Base-by-base conservation (phyloP, 371 early-diverging fungal species). In the Mucor lusitanicus region DNA sequence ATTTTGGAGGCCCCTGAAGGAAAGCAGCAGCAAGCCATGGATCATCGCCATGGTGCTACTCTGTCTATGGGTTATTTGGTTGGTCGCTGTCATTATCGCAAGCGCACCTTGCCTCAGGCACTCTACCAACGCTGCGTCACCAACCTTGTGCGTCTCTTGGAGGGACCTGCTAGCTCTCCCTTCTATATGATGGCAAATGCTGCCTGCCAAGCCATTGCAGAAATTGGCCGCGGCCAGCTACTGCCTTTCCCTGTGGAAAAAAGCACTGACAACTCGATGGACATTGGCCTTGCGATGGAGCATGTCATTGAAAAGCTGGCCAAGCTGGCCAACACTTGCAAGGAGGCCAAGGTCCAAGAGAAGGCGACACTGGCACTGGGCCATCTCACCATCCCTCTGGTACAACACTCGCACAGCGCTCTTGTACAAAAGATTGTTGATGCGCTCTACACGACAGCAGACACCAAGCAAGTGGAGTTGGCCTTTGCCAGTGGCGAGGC, bases 401-500 rank as follows among this genome's bases (percentile, higher is more conserved):
- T 66, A 0, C 27, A n/a, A 1, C n/a, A 19, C 0, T 9, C 33
- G 3, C 75, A 83, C 8, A 76, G 77, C 0, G 65, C 59, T 0
- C 72, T 81, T 15, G 65, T 72, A 0, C 50, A 67, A 3, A 54
- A 64, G 3, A 74, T 92, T 11, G 63, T 92, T 8, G 82, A 87
- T 23, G 81, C 86, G 55, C 67, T 95, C 32, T 87, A 77, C 30
- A 76, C 85, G 2, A 78, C 92, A 9, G 89, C 94, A 0, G 80
- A 88, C 25, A 82, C 85, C 8, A 95, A 95, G 65, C 90, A 94
- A 50, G 85, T 92, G 0, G 97, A 97, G 53, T 74, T 93, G 25
- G 90, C 91, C 65, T 95, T 97, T 73, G 88, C 91, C 3, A 81
- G 91, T 35, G 97, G 96, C 21, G 95, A 94, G 65, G 89, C 96